Base-by-base conservation (phyloP, 2,329 filamentous ascomycete genomes). In the Fusarium secorum region DNA sequence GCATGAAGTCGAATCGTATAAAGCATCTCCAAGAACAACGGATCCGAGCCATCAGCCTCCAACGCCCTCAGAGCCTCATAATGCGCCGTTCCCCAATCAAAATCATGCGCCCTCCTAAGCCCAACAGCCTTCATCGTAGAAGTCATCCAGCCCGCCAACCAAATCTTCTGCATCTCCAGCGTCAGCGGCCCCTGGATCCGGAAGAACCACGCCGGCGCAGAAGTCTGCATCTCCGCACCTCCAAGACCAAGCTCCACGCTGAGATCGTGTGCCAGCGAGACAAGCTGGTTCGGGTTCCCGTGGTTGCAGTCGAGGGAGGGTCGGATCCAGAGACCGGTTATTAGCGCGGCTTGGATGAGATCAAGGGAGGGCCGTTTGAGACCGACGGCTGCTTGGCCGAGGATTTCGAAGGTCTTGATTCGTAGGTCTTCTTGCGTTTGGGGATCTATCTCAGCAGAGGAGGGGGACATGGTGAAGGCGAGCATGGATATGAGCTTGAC, bases 161-260 rank as follows among this genome's bases (percentile, higher is more conserved):
- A 71, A 18, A 60, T 71, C 24, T 64, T 54, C 11, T 64, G 44
- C 57, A 71, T 68, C 24, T 64, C 68, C 35, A 53, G 14, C 7
- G 68, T 59, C 4, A 20, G 49, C 18, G 63, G 67, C 20, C 49
- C 62, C 14, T 67, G 49, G 2, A 70, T 64, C 4, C 67, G 67
- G 35, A 44, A 70, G 53, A 71, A 71, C 51, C 57, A 71, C 6
- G 41, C 63, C 15, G 58, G 44, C 1, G 67, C 42, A 30, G 68
- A 71, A 18, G 48, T 63, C 18, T 52, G 67, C 36, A 71, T 42
- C 1, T 66, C 39, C 9, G 36, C 11, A 10, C 68, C 68, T 32
- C 66, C 68, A 1, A 71, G 15, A 0, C 68, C 68, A 3, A 71
- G 44, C 32, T 71, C 68, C 15, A 71, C 63, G 35, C 66, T 11